phyloP scores from a whole-genome alignment of 179 eudicot genomes.

The Amaranthus tricolor region DNA sequence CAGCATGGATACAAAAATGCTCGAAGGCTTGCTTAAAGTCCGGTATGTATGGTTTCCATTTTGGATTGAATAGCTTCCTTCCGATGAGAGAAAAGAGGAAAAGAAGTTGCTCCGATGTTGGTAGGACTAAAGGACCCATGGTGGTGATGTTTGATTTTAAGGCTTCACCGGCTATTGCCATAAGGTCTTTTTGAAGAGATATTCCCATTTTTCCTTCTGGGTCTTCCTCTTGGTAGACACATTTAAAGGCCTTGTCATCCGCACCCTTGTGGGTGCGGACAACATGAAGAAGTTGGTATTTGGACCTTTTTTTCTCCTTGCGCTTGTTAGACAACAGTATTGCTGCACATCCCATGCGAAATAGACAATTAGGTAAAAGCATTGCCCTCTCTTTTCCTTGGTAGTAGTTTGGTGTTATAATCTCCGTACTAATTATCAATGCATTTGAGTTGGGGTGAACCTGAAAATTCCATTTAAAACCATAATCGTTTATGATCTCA shows the following conservation, averaged over 20 bases:
- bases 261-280: constrained; percentile 2
- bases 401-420: constrained; percentile 5
- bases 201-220: neutral
- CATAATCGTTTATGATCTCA: no score
- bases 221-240: constrained; percentile 9
- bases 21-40: neutral
- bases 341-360: neutral
- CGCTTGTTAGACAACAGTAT: neutral
- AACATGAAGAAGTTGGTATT: constrained; percentile 4
- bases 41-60: neutral
- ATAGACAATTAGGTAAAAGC: constrained; percentile 2
- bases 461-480: neutral
- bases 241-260: neutral
- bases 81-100: neutral
- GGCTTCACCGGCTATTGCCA: neutral
- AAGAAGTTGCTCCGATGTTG: constrained; percentile 5
- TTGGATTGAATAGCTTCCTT: neutral
- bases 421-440: constrained; percentile 7
- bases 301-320: neutral
- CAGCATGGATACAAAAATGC: constrained; percentile 11
- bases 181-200: neutral
- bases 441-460: constrained; percentile 5
- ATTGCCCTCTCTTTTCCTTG: neutral
- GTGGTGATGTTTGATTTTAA: neutral
- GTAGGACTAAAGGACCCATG: constrained; percentile 1